These are phyloP conservation scores for Vaccinium vitisidaea DNA, from an alignment of 148 eudicot genomes.

Conservation along the genomic window DNA sequence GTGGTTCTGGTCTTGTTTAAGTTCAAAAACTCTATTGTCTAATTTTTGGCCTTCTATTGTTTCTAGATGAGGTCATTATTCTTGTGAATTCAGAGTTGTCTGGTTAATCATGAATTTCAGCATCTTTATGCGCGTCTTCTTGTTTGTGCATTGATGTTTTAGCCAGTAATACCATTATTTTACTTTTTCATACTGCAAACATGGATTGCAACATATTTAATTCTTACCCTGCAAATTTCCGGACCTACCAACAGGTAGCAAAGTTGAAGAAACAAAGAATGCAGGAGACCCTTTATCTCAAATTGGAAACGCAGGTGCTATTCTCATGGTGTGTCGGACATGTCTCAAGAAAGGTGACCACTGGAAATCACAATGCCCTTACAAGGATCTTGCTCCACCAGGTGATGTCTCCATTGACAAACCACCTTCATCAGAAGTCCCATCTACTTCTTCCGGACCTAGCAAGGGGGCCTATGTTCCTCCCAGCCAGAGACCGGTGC, in stretches of 20 bases:
- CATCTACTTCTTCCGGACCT: constrained; percentile 25
- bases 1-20: no score
- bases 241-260: constrained; percentile 40
- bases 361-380: constrained; percentile 84
- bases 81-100: no score
- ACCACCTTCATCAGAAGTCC: constrained; percentile 40
- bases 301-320: constrained; percentile 52
- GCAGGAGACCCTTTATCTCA: constrained; percentile 50
- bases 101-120: no score
- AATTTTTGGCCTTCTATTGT: no score
- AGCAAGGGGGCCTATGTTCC: constrained; percentile 69
- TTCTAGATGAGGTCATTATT: no score
- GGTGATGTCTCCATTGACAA: constrained; percentile 45
- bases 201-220: neutral
- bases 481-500: constrained; percentile 61
- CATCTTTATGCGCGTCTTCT: no score
- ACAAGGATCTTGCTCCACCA: constrained; percentile 75
- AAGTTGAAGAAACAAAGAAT: constrained; percentile 54
- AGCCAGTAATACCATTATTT: neutral
- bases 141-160: no score
- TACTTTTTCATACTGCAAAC: neutral
- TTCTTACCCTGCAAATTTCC: neutral
- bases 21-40: no score
- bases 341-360: constrained; percentile 92
- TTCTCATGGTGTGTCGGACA: constrained; percentile 80